A percentile compares a stretch with the other conserved stretches of the same genome.
phyloP scores from a whole-genome alignment of 306 rosid genomes.

The Oemleria cerasiformis region DNA sequence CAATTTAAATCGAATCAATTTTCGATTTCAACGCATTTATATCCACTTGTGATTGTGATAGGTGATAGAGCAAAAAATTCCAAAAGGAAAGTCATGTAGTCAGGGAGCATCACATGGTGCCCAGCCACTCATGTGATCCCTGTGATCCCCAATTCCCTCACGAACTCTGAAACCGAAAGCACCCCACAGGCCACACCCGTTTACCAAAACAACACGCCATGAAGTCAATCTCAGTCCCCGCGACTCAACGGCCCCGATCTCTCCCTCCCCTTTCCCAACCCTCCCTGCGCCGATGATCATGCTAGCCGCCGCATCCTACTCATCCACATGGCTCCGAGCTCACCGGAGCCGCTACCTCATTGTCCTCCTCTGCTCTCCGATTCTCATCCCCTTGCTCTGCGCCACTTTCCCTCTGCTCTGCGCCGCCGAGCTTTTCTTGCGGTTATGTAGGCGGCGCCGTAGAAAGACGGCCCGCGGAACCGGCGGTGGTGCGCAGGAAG shows the following conservation, averaged over 20 bases:
- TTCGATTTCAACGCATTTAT: no score
- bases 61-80: neutral
- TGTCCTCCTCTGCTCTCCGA: conserved; percentile 29
- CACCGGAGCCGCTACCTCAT: conserved; percentile 30
- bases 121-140: neutral
- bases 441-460: conserved; percentile 17
- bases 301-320: conserved; percentile 27
- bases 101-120: neutral
- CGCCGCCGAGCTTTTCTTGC: conserved; percentile 33
- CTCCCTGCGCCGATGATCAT: conserved; percentile 19
- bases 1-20: no score
- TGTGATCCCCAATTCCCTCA: neutral
- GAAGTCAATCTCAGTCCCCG: conserved; percentile 4
- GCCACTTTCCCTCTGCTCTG: conserved; percentile 37
- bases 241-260: neutral
- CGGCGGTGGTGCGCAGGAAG: conserved; percentile 3
- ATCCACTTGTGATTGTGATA: no score
- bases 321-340: conserved; percentile 31
- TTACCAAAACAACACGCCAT: neutral
- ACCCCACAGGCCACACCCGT: neutral
- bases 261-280: conserved; percentile 3
- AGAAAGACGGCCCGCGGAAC: neutral
- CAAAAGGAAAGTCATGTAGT: neutral
- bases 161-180: conserved; percentile 3
- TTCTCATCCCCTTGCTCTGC: conserved; percentile 36